A percentile compares a stretch with the other conserved stretches of the same genome.
These are phyloP conservation scores for Zygosaccharomyces pseudorouxii DNA, from an alignment of 805 yeast genomes.

Conservation along the genomic window DNA sequence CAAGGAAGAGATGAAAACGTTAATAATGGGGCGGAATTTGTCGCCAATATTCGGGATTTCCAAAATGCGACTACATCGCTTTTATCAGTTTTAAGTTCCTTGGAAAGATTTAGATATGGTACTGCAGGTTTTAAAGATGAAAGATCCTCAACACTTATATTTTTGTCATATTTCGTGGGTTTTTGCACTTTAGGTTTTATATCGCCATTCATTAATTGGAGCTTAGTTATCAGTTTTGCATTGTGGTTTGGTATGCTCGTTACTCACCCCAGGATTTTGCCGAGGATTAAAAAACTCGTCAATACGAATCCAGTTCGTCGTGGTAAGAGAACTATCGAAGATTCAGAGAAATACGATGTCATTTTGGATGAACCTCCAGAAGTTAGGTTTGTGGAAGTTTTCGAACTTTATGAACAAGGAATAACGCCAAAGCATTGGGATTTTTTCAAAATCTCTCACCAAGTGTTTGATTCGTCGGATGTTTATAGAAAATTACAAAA, in stretches of 20 bases:
- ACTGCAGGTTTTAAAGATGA: slow-evolving; percentile 72
- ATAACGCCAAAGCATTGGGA: slow-evolving; percentile 58
- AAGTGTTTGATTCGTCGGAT: slow-evolving; percentile 51
- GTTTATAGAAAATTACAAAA: slow-evolving; percentile 43
- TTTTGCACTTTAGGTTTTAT: slow-evolving; percentile 41
- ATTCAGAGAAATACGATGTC: slow-evolving; percentile 37
- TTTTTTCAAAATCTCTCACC: slow-evolving; percentile 51
- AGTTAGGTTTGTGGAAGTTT: slow-evolving; percentile 62
- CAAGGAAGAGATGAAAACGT: slow-evolving; percentile 27
- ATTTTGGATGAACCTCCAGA: slow-evolving; percentile 69
- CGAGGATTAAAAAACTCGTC: slow-evolving; percentile 29
- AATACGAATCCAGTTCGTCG: slow-evolving; percentile 29
- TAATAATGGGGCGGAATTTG: slow-evolving; percentile 39
- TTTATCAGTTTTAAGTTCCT: slow-evolving; percentile 44
- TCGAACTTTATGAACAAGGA: slow-evolving; percentile 67
- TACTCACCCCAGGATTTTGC: slow-evolving; percentile 56
- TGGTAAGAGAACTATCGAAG: slow-evolving; percentile 6
- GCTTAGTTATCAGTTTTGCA: slow-evolving; percentile 46
- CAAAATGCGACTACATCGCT: slow-evolving; percentile 60
- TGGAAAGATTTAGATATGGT: slow-evolving; percentile 54
- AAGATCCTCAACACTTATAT: slow-evolving; percentile 56
- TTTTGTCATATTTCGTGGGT: slow-evolving; percentile 39
- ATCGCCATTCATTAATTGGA: slow-evolving; percentile 61
- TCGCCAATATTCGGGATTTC: slow-evolving; percentile 64
- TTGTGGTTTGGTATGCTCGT: slow-evolving; percentile 54